phyloP scores from a whole-genome alignment of 345 rosid species.

The Ailanthus altissimus region DNA sequence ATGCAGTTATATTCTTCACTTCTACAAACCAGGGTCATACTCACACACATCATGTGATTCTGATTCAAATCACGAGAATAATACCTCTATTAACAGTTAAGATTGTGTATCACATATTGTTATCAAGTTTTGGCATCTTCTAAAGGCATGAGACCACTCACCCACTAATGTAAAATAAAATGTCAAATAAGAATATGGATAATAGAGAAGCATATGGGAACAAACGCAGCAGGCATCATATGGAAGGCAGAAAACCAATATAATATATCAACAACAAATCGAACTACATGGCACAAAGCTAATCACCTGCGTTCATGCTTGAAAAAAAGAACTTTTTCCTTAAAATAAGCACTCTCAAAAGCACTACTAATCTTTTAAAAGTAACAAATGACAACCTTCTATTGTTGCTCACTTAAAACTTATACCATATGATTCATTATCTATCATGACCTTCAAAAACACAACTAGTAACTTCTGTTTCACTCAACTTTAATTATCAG shows the following conservation, averaged over 20 bases:
- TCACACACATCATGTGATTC: not conserved
- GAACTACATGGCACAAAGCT: not conserved
- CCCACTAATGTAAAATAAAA: not conserved
- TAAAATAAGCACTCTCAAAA: too few species aligned
- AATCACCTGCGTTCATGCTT: too few species aligned
- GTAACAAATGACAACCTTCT: not conserved
- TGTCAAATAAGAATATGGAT: not conserved
- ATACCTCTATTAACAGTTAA: not conserved
- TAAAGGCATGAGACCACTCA: not conserved
- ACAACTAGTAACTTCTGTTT: not conserved
- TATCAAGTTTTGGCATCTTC: not conserved
- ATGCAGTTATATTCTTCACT: not conserved
- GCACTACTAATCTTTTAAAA: not conserved
- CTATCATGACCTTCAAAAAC: not conserved
- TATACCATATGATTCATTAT: not conserved
- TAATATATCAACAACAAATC: not conserved
- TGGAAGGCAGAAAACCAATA: not conserved
- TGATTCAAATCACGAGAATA: not conserved
- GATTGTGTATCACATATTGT: not conserved
- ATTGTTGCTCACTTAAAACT: not conserved
- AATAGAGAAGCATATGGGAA: not conserved
- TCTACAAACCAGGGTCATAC: not conserved
- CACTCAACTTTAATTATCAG: constrained; percentile 1
- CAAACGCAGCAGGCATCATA: not conserved
- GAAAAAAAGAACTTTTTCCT: too few species aligned